A percentile compares a stretch with the other conserved stretches of the same genome.
These are phyloP conservation scores for Cryptosporidium ryanae DNA, from an alignment of 169 alveolate species.

Conservation along the genomic window DNA sequence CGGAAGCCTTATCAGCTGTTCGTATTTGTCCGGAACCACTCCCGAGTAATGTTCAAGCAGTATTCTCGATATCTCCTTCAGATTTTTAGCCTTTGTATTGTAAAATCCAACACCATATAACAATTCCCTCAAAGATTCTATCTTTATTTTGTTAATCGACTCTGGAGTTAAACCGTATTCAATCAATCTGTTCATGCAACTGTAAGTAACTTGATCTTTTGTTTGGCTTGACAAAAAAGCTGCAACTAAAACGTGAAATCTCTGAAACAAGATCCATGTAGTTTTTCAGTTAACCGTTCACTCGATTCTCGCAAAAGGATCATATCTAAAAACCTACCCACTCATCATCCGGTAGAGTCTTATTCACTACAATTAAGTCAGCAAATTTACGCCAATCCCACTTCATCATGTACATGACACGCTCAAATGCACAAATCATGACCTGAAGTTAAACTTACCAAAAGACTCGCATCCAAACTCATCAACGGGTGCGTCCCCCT, in stretches of 20 bases:
- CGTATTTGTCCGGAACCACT: constrained; percentile 89
- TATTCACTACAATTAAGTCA: constrained; percentile 20
- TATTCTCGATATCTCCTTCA: constrained; percentile 87
- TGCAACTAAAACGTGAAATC: constrained; percentile 86
- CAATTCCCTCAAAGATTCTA: constrained; percentile 85
- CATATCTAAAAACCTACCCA: constrained; percentile 31
- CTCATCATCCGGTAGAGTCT: constrained; percentile 34
- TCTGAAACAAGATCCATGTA: constrained; percentile 51
- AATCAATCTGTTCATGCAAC: constrained; percentile 83
- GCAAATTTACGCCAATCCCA: background rate
- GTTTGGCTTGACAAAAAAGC: constrained; percentile 89
- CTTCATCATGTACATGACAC: background rate
- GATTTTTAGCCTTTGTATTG: constrained; percentile 91
- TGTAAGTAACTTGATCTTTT: constrained; percentile 86
- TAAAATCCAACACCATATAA: constrained; percentile 93
- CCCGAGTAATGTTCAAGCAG: constrained; percentile 87
- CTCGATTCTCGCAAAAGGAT: background rate
- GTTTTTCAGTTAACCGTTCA: background rate
- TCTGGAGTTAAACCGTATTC: constrained; percentile 83
- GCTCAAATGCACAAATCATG: too few relatives aligned
- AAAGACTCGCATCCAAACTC: constrained; percentile 54
- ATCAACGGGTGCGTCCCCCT: constrained; percentile 65
- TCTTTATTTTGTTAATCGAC: constrained; percentile 79
- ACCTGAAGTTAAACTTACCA: constrained; percentile 37
- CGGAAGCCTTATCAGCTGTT: constrained; percentile 88